Percentiles rank a stretch among this genome's conserved stretches.
Conservation (phyloP, 2,329 filamentous ascomycete genomes). For the Xylariaceae sp. region DNA sequence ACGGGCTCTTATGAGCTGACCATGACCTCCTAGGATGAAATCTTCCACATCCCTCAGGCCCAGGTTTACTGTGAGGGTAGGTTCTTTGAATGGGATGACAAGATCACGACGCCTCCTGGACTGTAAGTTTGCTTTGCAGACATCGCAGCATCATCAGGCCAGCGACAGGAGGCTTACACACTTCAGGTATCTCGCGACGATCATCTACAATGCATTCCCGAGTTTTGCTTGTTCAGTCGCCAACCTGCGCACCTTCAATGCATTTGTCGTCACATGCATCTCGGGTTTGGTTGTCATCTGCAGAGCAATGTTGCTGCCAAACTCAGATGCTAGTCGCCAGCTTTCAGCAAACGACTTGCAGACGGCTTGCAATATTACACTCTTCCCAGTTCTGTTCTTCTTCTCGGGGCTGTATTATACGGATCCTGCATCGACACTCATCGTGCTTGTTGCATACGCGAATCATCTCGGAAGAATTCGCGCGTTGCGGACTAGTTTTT, state of each 20-base stretch:
- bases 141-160: slow-evolving; percentile 15
- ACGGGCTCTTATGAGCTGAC: slow-evolving; percentile 5
- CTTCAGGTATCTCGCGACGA: slow-evolving; percentile 37
- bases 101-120: slow-evolving; percentile 93
- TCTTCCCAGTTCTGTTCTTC: slow-evolving; percentile 92
- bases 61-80: slow-evolving; percentile 75
- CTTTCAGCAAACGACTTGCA: slow-evolving; percentile 45
- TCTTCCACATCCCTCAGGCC: slow-evolving; percentile 87
- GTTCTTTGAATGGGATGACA: slow-evolving; percentile 83
- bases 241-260: slow-evolving; percentile 47
- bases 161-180: slow-evolving; percentile 17
- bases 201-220: slow-evolving; percentile 34
- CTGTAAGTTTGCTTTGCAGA: slow-evolving; percentile 47
- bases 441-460: slow-evolving; percentile 66
- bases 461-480: slow-evolving; percentile 46
- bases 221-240: slow-evolving; percentile 36
- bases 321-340: slow-evolving; percentile 18
- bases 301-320: slow-evolving; percentile 40
- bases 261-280: slow-evolving; percentile 39
- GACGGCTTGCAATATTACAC: slow-evolving; percentile 68
- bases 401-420: slow-evolving; percentile 96
- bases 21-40: slow-evolving; percentile 59
- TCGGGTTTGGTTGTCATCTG: slow-evolving; percentile 45
- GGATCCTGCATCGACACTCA: slow-evolving; percentile 74
- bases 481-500: slow-evolving; percentile 28